Evolutionary conservation across 345 rosid genomes (phyloP).

Genomic region (Acer saccharum): DNA sequence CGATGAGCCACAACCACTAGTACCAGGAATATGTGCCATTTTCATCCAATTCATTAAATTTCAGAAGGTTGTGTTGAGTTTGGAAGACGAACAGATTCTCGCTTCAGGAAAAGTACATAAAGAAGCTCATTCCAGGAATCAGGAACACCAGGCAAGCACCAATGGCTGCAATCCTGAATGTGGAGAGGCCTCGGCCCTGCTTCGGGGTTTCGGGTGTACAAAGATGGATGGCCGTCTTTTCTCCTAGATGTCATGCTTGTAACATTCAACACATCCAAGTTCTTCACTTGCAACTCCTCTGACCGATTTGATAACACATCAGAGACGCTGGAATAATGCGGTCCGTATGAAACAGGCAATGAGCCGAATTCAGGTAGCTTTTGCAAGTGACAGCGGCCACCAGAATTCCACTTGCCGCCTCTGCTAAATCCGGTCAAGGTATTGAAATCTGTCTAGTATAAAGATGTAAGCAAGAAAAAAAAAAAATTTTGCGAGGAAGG

Average conservation of each 20-base stretch:
- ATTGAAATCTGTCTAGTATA: not conserved
- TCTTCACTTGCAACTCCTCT: conserved; percentile 26
- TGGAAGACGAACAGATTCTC: conserved; percentile 8
- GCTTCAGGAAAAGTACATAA: conserved; percentile 45
- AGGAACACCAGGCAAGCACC: conserved; percentile 83
- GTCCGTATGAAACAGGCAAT: conserved; percentile 35
- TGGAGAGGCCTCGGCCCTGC: conserved; percentile 45
- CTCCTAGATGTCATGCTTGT: conserved; percentile 54
- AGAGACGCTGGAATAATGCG: conserved; percentile 26
- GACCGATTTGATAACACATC: conserved; percentile 38
- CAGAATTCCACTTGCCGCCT: conserved; percentile 58
- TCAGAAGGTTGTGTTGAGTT: conserved; percentile 19
- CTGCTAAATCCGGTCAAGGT: conserved; percentile 34
- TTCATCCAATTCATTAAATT: conserved; percentile 2
- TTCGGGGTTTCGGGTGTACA: conserved; percentile 48
- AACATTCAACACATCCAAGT: conserved; percentile 50
- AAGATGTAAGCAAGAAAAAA: not conserved
- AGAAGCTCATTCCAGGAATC: conserved; percentile 67
- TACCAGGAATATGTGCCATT: not conserved
- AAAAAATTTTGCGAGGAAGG: not conserved
- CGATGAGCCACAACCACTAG: not conserved
- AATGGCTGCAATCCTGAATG: conserved; percentile 76
- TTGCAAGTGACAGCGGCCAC: conserved; percentile 59
- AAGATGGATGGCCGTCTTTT: conserved; percentile 69
- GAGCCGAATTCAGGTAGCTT: conserved; percentile 57